A percentile compares a stretch with the other conserved stretches of the same genome.
phyloP scores from a whole-genome alignment of 1,284 basidiomycete species.

The Sanghuangporus baumii region DNA sequence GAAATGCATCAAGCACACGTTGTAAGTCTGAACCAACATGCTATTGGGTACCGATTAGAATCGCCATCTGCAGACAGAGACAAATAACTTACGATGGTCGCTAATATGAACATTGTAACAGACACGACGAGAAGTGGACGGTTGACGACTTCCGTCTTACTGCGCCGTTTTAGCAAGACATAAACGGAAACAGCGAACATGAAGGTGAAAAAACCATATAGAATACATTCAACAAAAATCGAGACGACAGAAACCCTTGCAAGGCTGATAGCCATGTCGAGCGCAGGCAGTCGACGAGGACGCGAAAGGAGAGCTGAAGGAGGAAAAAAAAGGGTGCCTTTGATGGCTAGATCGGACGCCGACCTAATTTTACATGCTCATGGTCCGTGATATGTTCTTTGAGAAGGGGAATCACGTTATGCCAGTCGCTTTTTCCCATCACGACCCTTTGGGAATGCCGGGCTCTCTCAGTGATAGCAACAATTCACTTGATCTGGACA shows the following conservation, averaged over 20 bases:
- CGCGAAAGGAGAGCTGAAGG: not conserved
- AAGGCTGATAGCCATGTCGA: slow-evolving; percentile 3
- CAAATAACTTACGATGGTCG: slow-evolving; percentile 1
- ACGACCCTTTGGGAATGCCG: no score
- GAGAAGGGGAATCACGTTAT: no score
- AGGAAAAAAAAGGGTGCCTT: not conserved
- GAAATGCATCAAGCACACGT: slow-evolving; percentile 14
- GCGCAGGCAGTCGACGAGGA: not conserved
- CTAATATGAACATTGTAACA: slow-evolving; percentile 11
- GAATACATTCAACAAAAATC: slow-evolving; percentile 8
- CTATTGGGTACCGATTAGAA: not conserved
- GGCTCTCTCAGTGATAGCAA: no score
- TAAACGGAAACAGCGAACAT: slow-evolving; percentile 8
- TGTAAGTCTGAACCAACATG: slow-evolving; percentile 16
- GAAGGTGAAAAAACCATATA: slow-evolving; percentile 12
- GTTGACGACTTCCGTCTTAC: slow-evolving; percentile 9
- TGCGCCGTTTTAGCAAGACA: not conserved
- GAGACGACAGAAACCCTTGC: slow-evolving; percentile 4
- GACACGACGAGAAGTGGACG: slow-evolving; percentile 11
- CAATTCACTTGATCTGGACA: no score
- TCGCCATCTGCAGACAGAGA: not conserved
- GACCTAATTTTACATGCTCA: no score
- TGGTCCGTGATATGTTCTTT: no score
- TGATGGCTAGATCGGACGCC: no score
- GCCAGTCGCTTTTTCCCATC: no score